phyloP scores from a whole-genome alignment of 129 eudicot species.

The Artemisia tridentata region DNA sequence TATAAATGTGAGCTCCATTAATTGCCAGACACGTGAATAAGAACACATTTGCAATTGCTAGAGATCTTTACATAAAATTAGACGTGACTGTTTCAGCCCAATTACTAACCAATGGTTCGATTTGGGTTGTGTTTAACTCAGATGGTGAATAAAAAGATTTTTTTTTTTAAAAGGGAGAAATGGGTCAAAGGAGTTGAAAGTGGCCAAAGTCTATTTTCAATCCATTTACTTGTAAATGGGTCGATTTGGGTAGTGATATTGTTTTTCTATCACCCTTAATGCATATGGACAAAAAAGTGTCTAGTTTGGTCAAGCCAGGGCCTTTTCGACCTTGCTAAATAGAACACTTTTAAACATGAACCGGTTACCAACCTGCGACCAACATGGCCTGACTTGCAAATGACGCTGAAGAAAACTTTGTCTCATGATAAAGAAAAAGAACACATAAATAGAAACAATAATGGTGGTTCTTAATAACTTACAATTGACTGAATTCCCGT shows the following conservation, averaged over 20 bases:
- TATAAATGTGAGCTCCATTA: constrained; percentile 20
- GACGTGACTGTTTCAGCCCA: neutral
- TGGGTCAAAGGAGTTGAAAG: no score
- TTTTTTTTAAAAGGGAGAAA: no score
- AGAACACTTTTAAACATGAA: neutral
- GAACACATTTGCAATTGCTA: constrained; percentile 10
- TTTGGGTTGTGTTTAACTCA: neutral
- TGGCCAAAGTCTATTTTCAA: no score
- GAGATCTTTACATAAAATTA: neutral
- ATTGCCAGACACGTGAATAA: constrained; percentile 14
- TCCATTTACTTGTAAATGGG: no score
- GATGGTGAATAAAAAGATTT: no score
- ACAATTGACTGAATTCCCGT: constrained; percentile 70
- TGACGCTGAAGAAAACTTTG: no score
- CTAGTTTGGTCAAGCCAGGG: no score
- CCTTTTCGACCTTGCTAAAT: no score
- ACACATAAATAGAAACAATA: neutral
- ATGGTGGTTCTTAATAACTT: constrained; percentile 33
- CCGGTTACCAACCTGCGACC: neutral
- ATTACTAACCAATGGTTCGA: neutral
- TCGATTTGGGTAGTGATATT: no score
- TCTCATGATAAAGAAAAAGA: neutral
- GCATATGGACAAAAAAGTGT: no score
- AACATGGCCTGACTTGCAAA: no score
- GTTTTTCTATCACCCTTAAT: no score